Conservation (phyloP, 2,329 filamentous ascomycete genomes). For the Trichoderma citrinoviride region DNA sequence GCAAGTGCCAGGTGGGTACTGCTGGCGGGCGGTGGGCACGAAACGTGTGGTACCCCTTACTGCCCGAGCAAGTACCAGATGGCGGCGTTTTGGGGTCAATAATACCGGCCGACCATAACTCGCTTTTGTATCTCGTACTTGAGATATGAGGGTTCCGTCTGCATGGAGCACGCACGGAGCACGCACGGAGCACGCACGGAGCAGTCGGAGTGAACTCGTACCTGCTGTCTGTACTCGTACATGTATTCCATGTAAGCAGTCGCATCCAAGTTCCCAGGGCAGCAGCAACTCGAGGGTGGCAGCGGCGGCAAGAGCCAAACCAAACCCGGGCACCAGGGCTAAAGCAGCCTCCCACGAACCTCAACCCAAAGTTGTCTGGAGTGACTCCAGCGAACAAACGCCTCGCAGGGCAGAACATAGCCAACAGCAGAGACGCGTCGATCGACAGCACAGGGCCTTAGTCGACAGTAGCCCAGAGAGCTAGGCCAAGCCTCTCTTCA, state of each 20-base stretch:
- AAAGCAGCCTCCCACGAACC: neutral
- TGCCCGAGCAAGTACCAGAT: neutral
- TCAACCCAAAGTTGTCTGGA: neutral
- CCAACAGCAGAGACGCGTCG: neutral
- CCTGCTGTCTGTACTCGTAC: neutral
- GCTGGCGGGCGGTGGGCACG: neutral
- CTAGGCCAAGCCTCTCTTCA: too few relatives aligned
- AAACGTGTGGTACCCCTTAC: neutral
- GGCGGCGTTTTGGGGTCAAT: too few relatives aligned
- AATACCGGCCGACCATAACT: too few relatives aligned
- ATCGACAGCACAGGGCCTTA: slow-evolving; percentile 5
- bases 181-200: too few relatives aligned
- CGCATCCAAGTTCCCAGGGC: neutral
- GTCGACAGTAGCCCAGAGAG: neutral
- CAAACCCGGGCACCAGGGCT: slow-evolving; percentile 11
- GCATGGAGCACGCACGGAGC: too few relatives aligned
- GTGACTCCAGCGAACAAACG: neutral
- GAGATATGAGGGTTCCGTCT: too few relatives aligned
- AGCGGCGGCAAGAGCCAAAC: slow-evolving; percentile 13
- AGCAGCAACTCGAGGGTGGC: neutral
- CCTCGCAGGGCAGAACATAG: neutral
- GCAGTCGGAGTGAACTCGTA: too few relatives aligned
- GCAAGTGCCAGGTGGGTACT: neutral
- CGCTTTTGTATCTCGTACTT: too few relatives aligned
- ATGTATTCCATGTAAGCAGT: neutral